Evolutionary conservation across 2,329 filamentous ascomycete genomes (phyloP).

Genomic region (Sporothrix humicola): DNA sequence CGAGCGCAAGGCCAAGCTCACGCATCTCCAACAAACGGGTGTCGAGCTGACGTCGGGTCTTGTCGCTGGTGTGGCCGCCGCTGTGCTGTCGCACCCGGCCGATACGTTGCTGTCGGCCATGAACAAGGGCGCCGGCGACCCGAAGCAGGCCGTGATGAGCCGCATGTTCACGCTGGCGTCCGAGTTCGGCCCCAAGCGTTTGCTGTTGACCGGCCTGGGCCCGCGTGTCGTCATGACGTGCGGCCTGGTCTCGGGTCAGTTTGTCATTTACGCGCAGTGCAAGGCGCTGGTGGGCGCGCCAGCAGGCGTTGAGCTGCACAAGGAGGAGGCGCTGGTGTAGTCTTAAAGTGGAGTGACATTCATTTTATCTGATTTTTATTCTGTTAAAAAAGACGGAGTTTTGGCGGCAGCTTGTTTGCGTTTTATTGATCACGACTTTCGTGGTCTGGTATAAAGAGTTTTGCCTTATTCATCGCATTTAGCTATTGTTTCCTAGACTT

Average conservation of each 20-base stretch:
- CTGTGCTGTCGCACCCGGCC: slow-evolving; percentile 86
- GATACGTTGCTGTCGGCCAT: slow-evolving; percentile 66
- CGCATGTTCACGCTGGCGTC: slow-evolving; percentile 59
- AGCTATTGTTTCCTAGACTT: slow-evolving; percentile 16
- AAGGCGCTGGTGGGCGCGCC: slow-evolving; percentile 59
- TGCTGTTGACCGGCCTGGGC: slow-evolving; percentile 56
- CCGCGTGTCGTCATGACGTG: slow-evolving; percentile 61
- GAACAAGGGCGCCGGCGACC: slow-evolving; percentile 60
- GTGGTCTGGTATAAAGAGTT: background rate
- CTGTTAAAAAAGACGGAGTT: background rate
- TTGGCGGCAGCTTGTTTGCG: background rate
- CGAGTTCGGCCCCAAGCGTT: slow-evolving; percentile 57
- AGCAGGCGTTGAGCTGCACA: slow-evolving; percentile 59
- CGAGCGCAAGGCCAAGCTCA: slow-evolving; percentile 69
- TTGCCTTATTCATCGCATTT: background rate
- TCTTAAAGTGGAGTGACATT: background rate
- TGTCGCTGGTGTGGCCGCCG: slow-evolving; percentile 85
- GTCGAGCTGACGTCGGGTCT: slow-evolving; percentile 88
- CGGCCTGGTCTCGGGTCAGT: slow-evolving; percentile 58
- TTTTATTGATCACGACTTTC: background rate
- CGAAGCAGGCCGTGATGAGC: slow-evolving; percentile 54
- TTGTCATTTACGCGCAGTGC: slow-evolving; percentile 62
- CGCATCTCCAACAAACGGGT: slow-evolving; percentile 73
- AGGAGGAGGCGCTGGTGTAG: slow-evolving; percentile 45
- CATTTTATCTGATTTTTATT: background rate